A percentile compares a stretch with the other conserved stretches of the same genome.
Evolutionary conservation across 2,329 filamentous ascomycete species (phyloP).

Genomic region (Pseudocercospora fuligena): DNA sequence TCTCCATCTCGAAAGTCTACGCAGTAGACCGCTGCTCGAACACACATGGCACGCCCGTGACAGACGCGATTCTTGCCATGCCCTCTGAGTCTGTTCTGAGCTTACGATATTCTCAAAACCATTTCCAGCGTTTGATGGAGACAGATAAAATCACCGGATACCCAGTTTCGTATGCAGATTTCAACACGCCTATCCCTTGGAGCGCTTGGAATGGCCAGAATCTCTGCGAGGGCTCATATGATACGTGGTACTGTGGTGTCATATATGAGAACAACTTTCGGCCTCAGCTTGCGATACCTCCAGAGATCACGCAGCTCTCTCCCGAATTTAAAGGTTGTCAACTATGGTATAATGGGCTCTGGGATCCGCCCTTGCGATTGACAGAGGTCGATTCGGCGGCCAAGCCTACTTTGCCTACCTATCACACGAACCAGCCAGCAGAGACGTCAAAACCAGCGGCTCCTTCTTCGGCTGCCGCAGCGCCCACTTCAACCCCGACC

Average conservation of each 20-base stretch:
- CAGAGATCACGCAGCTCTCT: constrained; percentile 33
- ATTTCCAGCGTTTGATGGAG: constrained; percentile 32
- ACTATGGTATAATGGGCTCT: constrained; percentile 39
- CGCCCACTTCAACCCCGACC: constrained; percentile 26
- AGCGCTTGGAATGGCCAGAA: constrained; percentile 37
- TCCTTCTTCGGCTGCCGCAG: constrained; percentile 19
- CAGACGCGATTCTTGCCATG: constrained; percentile 36
- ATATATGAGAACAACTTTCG: constrained; percentile 34
- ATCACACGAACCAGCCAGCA: neutral
- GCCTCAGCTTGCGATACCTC: constrained; percentile 38
- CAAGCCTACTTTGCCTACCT: constrained; percentile 21
- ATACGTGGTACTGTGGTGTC: constrained; percentile 27
- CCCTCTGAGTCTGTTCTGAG: constrained; percentile 37
- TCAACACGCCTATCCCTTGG: constrained; percentile 37
- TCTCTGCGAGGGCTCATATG: constrained; percentile 25
- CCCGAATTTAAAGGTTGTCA: constrained; percentile 35
- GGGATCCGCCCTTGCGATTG: constrained; percentile 36
- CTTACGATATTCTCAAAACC: constrained; percentile 37
- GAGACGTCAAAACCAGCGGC: constrained; percentile 14
- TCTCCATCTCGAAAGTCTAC: constrained; percentile 36
- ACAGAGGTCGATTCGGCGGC: constrained; percentile 25
- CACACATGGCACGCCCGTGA: constrained; percentile 28
- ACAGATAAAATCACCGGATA: constrained; percentile 36
- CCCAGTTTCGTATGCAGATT: constrained; percentile 38
- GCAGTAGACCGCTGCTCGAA: constrained; percentile 34